Conservation (phyloP, 176 grass and related monocot genomes). For the Stipa capillata region DNA sequence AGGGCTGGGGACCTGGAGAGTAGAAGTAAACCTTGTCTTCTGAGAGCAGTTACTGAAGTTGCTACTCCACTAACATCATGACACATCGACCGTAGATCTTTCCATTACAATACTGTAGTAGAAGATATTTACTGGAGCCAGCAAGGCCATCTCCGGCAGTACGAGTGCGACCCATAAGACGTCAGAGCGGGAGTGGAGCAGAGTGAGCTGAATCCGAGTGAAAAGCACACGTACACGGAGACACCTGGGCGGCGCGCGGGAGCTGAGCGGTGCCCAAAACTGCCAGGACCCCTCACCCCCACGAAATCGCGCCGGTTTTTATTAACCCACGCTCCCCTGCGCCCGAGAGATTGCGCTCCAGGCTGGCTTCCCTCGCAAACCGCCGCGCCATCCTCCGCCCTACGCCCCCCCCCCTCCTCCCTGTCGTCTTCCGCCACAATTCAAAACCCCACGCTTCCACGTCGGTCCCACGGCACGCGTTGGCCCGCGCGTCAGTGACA, state of each 20-base stretch:
- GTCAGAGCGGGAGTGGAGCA: background rate
- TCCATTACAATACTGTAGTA: too few relatives aligned
- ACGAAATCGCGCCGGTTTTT: conserved; percentile 55
- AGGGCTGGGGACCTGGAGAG: too few relatives aligned
- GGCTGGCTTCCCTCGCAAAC: conserved; percentile 43
- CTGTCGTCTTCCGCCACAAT: background rate
- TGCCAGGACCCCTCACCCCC: conserved; percentile 24
- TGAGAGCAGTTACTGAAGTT: too few relatives aligned
- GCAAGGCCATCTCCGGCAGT: background rate
- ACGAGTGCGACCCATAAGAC: background rate
- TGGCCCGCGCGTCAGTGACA: background rate
- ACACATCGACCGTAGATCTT: too few relatives aligned
- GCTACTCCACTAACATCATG: too few relatives aligned
- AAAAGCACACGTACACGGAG: background rate
- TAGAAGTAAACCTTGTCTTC: too few relatives aligned
- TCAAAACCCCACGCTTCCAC: rapidly evolving
- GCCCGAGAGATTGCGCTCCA: conserved; percentile 52
- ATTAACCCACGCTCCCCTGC: conserved; percentile 3
- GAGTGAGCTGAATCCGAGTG: background rate
- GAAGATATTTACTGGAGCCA: background rate
- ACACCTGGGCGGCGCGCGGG: conserved; percentile 6
- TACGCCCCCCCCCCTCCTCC: background rate
- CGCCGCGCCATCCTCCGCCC: conserved; percentile 2
- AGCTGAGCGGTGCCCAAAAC: conserved; percentile 44
- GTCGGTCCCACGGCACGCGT: rapidly evolving